A percentile compares a stretch with the other conserved stretches of the same genome.
These are phyloP conservation scores for Diutina catenulata DNA, from an alignment of 1,139 yeast species.

Conservation along the genomic window DNA sequence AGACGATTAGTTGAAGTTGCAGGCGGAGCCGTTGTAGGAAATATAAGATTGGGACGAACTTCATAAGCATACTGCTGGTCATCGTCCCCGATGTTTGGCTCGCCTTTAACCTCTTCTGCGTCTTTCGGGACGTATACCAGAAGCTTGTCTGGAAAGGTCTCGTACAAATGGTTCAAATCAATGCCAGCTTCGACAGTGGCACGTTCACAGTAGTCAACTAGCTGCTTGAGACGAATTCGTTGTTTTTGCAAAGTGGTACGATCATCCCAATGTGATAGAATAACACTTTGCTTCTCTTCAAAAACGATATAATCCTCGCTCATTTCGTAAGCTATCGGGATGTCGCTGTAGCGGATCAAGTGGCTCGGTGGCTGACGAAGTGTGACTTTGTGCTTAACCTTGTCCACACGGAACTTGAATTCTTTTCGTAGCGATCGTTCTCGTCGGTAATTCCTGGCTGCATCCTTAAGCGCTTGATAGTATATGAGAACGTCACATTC, in stretches of 20 bases:
- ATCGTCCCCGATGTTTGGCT: too few relatives aligned
- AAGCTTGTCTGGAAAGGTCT: too few relatives aligned
- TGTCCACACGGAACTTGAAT: background rate
- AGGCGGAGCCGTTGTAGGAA: too few relatives aligned
- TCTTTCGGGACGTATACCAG: too few relatives aligned
- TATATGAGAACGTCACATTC: background rate
- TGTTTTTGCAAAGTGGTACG: too few relatives aligned
- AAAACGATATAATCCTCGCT: background rate
- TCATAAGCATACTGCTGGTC: too few relatives aligned
- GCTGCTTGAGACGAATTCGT: background rate
- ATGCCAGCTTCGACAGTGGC: too few relatives aligned
- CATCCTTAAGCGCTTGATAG: background rate
- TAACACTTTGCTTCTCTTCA: conserved; percentile 3
- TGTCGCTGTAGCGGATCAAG: background rate
- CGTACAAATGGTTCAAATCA: too few relatives aligned
- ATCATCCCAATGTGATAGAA: too few relatives aligned
- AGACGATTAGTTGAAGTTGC: too few relatives aligned
- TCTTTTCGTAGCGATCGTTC: background rate
- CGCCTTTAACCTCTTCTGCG: too few relatives aligned
- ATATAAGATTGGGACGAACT: too few relatives aligned
- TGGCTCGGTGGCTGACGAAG: background rate
- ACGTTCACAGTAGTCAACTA: background rate
- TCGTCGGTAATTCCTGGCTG: background rate
- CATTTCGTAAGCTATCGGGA: conserved; percentile 5
- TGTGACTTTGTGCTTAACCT: background rate